Evolutionary conservation across 352 stramenopile genomes (phyloP), one percentile per base, ranked within the genome.

Genomic region (Peronosclerospora sorghi): DNA sequence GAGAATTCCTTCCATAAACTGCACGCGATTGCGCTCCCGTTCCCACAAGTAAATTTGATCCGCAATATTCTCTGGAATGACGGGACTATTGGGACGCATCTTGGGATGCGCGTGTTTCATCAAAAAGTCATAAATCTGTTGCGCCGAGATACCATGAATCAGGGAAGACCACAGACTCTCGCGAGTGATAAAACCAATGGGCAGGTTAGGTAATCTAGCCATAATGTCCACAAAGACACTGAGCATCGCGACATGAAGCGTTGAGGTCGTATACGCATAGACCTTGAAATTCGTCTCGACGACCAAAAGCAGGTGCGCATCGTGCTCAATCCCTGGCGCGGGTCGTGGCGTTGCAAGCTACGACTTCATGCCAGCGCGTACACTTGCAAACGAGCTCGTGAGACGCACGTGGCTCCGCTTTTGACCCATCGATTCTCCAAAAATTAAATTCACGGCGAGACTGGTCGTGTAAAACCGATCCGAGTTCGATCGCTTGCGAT

Each of bases 241-340:
- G 34, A 96, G 68, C 84, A 96, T 96, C n/a, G 83, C 83, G 26
- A 95, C 72, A 54, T 96, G 86, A 40, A 95, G 64, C 14, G 82
- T 86, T 20, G 82, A 95, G 20, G 65, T 57, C 14, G 86, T 94
- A 67, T 96, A 96, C 8, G 81, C 81, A 53, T 95, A 92, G 6
- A 95, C 58, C 58, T 96, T 92, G 54, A 95, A 96, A 49, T 96
- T 96, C 21, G 84, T 96, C 60, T 96, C 83, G 20, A n/a, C n/a
- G n/a, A n/a, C 81, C 27, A 95, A 70, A 10, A 67, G 56, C 32
- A 79, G 42, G 23, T 73, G 54, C 13, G 64, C 68, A 8, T 53
- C 62, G 20, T 71, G 52, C 21, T 75, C 64, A 2, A 60, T 24
- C 0, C 48, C 51, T 12, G 68, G 59, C 19, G 56, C 57, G 2